phyloP scores from a whole-genome alignment of 1,284 basidiomycete species.

The Irpex sp. region DNA sequence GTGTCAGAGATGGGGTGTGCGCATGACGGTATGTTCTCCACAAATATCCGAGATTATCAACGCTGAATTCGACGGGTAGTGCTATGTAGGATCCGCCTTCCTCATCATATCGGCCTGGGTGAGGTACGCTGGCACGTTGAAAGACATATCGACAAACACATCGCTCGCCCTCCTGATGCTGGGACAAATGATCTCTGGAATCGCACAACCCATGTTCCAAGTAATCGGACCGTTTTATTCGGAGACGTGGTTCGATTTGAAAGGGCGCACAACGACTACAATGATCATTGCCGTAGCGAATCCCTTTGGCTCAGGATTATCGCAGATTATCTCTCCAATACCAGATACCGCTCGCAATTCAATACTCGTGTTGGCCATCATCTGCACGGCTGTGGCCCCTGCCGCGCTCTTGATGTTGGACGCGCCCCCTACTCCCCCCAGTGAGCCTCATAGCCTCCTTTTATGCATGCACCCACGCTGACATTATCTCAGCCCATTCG shows the following conservation, averaged over 20 bases:
- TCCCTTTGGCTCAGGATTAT: constrained; percentile 45
- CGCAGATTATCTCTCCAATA: constrained; percentile 23
- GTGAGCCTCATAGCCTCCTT: constrained; percentile 36
- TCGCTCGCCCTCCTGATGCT: constrained; percentile 63
- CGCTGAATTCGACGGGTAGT: constrained; percentile 29
- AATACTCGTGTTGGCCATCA: constrained; percentile 54
- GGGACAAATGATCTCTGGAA: constrained; percentile 38
- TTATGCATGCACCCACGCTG: not conserved
- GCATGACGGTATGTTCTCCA: constrained; percentile 45
- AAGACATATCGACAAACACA: constrained; percentile 40
- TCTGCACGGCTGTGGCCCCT: constrained; percentile 59
- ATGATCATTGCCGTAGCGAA: constrained; percentile 77
- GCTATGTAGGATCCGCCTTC: constrained; percentile 46
- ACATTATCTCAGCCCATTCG: constrained; percentile 47
- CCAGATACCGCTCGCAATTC: constrained; percentile 22
- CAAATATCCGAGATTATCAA: not conserved
- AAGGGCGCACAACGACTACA: constrained; percentile 72
- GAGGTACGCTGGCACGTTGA: constrained; percentile 65
- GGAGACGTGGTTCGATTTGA: constrained; percentile 74
- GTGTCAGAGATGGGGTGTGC: constrained; percentile 55
- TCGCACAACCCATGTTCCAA: constrained; percentile 67
- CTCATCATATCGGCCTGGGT: constrained; percentile 69
- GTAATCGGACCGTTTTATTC: constrained; percentile 69
- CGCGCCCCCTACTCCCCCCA: constrained; percentile 71
- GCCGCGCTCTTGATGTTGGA: constrained; percentile 51